Evolutionary conservation across 2,329 filamentous ascomycete species (phyloP).

Genomic region (Dothideomycetes sp.): DNA sequence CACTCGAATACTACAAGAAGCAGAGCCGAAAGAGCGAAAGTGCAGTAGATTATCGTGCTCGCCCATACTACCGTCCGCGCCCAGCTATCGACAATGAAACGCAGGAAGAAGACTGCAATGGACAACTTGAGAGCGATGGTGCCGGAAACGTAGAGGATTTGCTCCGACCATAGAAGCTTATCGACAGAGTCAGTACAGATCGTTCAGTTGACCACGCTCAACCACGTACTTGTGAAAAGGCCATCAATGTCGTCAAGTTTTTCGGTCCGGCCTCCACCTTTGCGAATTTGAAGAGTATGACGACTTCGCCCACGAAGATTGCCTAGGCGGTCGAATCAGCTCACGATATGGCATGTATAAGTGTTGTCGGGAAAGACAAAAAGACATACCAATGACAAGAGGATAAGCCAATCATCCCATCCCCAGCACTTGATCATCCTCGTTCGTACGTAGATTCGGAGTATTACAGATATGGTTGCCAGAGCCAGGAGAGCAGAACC

Average conservation of each 20-base stretch:
- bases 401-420: slow-evolving; percentile 35
- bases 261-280: not conserved
- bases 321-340: slow-evolving; percentile 9
- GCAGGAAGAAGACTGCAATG: slow-evolving; percentile 36
- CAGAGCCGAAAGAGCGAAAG: slow-evolving; percentile 24
- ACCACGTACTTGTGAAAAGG: slow-evolving; percentile 1
- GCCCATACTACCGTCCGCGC: slow-evolving; percentile 25
- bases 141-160: slow-evolving; percentile 32
- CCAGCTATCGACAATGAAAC: slow-evolving; percentile 31
- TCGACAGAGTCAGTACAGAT: not conserved
- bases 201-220: not conserved
- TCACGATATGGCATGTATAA: no score
- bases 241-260: not conserved
- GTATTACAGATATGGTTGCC: slow-evolving; percentile 29
- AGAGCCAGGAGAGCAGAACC: slow-evolving; percentile 25
- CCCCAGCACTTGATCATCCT: slow-evolving; percentile 31
- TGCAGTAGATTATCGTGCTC: slow-evolving; percentile 26
- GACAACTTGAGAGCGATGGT: slow-evolving; percentile 37
- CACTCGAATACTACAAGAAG: slow-evolving; percentile 25
- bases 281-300: not conserved
- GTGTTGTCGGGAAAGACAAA: no score
- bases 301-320: slow-evolving; percentile 11
- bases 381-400: slow-evolving; percentile 31
- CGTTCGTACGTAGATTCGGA: slow-evolving; percentile 33
- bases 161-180: slow-evolving; percentile 23